Evolutionary conservation across 1,284 basidiomycete genomes (phyloP).

Genomic region (Salmacisia buchloeana): DNA sequence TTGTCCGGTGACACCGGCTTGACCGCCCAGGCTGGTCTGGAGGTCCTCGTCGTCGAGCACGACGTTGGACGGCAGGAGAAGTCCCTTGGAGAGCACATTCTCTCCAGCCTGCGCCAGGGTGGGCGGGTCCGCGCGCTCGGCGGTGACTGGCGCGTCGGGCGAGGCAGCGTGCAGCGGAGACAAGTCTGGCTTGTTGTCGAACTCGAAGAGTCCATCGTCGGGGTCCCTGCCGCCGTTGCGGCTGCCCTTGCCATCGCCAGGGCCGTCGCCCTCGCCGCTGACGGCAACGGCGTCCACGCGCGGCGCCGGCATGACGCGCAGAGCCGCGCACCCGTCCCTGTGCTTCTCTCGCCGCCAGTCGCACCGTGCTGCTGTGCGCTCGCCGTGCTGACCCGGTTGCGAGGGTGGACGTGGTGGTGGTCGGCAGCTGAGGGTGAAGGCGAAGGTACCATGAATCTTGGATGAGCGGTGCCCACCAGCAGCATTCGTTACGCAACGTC

Average conservation of each 20-base stretch:
- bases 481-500: no score
- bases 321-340: no score
- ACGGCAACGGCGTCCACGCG: no score
- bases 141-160: background rate
- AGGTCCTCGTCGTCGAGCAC: background rate
- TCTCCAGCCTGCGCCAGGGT: background rate
- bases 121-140: background rate
- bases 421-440: no score
- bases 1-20: background rate
- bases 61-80: background rate
- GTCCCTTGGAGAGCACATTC: background rate
- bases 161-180: background rate
- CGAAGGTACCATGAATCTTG: no score
- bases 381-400: no score
- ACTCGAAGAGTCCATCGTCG: conserved; percentile 3
- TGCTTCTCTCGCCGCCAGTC: no score
- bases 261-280: background rate
- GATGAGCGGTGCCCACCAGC: no score
- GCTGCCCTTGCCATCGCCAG: background rate
- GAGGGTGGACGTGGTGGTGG: no score
- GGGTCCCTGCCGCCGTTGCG: background rate
- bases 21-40: background rate
- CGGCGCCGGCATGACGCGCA: no score
- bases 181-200: conserved; percentile 2
- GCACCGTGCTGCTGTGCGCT: no score